These are phyloP conservation scores for Aspergillus aculeatinus DNA, from an alignment of 2,329 filamentous ascomycete genomes.

Conservation along the genomic window DNA sequence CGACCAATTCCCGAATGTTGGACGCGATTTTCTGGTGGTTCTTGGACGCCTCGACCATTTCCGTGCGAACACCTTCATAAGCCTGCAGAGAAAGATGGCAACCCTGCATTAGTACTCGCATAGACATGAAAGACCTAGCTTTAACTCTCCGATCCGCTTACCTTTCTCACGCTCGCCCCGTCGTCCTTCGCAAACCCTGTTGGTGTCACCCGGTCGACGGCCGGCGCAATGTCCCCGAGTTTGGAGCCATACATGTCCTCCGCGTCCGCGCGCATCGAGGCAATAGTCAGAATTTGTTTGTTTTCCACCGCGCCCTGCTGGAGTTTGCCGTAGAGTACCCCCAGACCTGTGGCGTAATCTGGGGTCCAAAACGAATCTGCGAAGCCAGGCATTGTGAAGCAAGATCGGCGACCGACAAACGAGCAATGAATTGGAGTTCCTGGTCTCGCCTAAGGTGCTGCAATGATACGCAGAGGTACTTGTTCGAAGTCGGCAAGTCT, in stretches of 20 bases:
- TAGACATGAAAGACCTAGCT: background rate
- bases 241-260: constrained; percentile 85
- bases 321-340: constrained; percentile 92
- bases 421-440: background rate
- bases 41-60: constrained; percentile 87
- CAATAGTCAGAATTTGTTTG: constrained; percentile 86
- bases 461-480: background rate
- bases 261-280: constrained; percentile 90
- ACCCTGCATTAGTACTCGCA: background rate
- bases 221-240: constrained; percentile 76
- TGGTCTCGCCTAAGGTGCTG: background rate
- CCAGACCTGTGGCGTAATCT: constrained; percentile 94
- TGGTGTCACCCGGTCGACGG: constrained; percentile 70
- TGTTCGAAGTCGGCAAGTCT: background rate
- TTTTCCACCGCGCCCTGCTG: constrained; percentile 96
- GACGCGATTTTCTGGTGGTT: constrained; percentile 95
- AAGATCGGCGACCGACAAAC: background rate
- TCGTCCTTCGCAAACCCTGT: constrained; percentile 89
- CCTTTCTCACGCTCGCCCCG: constrained; percentile 93
- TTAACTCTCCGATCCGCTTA: constrained; percentile 41
- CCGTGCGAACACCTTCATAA: constrained; percentile 85
- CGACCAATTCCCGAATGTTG: constrained; percentile 92
- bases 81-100: constrained; percentile 57
- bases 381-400: constrained; percentile 74
- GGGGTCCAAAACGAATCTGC: constrained; percentile 96